Evolutionary conservation across 208 protist species (phyloP).

Genomic region (Balamuthia mandrillaris): DNA sequence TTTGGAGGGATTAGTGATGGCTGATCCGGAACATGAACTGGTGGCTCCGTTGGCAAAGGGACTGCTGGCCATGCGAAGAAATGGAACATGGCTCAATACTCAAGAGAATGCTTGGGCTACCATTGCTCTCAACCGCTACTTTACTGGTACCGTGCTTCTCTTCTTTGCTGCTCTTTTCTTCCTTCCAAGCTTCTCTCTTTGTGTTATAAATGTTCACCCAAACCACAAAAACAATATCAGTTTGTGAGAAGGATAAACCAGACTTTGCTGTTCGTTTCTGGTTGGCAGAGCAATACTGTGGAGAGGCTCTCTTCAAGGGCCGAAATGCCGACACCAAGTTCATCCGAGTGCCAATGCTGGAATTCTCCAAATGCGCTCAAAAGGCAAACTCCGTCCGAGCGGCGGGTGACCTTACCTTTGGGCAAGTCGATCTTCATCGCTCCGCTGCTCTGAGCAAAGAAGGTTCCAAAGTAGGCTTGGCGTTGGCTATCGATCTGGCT

Average conservation of each 20-base stretch:
- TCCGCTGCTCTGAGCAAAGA: not conserved
- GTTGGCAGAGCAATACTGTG: conserved; percentile 24
- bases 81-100: conserved; percentile 24
- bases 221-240: too few species aligned
- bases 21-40: not conserved
- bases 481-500: too few species aligned
- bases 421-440: not conserved
- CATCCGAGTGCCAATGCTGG: conserved; percentile 20
- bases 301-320: conserved; percentile 36
- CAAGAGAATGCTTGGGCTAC: conserved; percentile 30
- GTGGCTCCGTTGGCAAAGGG: conserved; percentile 24
- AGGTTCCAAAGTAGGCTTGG: too few species aligned
- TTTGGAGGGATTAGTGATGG: conserved; percentile 11
- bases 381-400: not conserved
- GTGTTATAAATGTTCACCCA: too few species aligned
- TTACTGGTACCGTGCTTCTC: not conserved
- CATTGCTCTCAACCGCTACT: conserved; percentile 40
- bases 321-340: not conserved
- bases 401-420: conserved; percentile 1
- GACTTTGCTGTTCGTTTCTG: conserved; percentile 16
- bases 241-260: conserved; percentile 28
- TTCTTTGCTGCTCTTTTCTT: too few species aligned
- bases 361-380: not conserved
- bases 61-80: not conserved
- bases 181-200: too few species aligned